Evolutionary conservation across 2,329 filamentous ascomycete species (phyloP), one percentile per base, ranked within the genome.

Genomic region (Ascosphaera apis): DNA sequence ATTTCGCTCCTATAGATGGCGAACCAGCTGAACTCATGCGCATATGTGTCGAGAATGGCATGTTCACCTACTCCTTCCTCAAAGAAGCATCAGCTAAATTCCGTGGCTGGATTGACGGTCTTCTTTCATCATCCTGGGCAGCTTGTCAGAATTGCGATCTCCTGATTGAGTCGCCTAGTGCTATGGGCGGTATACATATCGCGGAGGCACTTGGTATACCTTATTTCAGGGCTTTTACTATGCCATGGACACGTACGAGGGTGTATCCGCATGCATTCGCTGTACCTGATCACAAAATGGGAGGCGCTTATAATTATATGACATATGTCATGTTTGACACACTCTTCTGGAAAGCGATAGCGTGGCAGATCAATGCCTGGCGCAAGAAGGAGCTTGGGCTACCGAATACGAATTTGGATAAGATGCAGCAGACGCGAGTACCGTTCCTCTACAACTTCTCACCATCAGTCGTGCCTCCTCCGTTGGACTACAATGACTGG

Each of bases 381-480:
- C 72, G 88, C 42, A 82, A 81, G 52, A 77, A 73, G 43, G 69
- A 75, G 16, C 66, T 98, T 3, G 70, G 72, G 0, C 60, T 98
- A 18, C 78, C 76, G 36, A 76, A 73, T 42, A 98, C 88, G 1
- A 81, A 63, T 39, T 61, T 92, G 31, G 79, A 88, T 51, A 91
- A 84, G 58, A 72, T 98, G 70, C 83, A 93, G 56, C 76, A 80
- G 2, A 92, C 93, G 60, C 91, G 91, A 53, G 82, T 93, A n/a
- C 88, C 88, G 0, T 98, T 98, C 55, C 57, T 98, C 33, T 98
- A 98, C 62, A 95, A 93, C 56, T 95, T 93, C 53, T 91, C 81
- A 38, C 82, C 84, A 1, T 78, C 72, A 8, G 88, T 98, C 9
- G 88, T 98, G n/a, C 72, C 80, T 2, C 86, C 84, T 18, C 88